A percentile compares a stretch with the other conserved stretches of the same genome.
Conservation (phyloP, 306 rosid species). For the Boehmeria nivea region DNA sequence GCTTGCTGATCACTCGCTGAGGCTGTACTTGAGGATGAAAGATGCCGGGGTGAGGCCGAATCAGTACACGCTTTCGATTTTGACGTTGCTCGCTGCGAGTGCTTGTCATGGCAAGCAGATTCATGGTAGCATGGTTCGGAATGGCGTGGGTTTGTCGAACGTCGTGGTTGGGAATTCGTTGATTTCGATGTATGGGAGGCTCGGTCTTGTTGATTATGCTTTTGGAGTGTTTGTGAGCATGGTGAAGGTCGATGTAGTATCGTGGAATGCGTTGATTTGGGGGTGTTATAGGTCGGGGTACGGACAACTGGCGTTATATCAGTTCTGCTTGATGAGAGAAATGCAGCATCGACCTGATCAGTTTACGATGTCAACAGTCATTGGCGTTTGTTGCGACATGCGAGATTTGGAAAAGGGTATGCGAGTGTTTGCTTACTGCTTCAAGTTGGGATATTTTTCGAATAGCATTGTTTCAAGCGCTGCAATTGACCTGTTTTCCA, state of each 20-base stretch:
- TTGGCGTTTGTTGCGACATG: constrained; percentile 56
- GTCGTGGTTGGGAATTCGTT: constrained; percentile 71
- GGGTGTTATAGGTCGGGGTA: constrained; percentile 54
- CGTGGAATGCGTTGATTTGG: constrained; percentile 81
- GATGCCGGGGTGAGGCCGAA: constrained; percentile 47
- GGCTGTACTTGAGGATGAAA: constrained; percentile 52
- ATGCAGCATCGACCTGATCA: constrained; percentile 44
- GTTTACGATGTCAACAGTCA: constrained; percentile 57
- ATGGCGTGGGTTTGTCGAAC: constrained; percentile 42
- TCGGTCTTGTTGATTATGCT: constrained; percentile 51
- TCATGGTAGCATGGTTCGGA: constrained; percentile 57
- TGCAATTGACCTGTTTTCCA: constrained; percentile 77
- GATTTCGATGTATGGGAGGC: constrained; percentile 65
- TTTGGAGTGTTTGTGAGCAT: constrained; percentile 49
- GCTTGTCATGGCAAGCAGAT: constrained; percentile 54
- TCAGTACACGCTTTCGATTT: constrained; percentile 68
- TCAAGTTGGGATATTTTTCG: constrained; percentile 66
- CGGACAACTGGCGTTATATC: constrained; percentile 50
- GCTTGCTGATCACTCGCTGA: constrained; percentile 37
- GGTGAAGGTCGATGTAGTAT: constrained; percentile 54
- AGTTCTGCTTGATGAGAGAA: constrained; percentile 48
- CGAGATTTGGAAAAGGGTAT: constrained; percentile 67
- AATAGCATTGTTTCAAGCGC: constrained; percentile 73
- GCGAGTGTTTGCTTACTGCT: constrained; percentile 60
- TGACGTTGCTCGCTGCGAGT: constrained; percentile 36